Evolutionary conservation across 108 stramenopile species (phyloP).

Genomic region (Discostella stelligeroides): DNA sequence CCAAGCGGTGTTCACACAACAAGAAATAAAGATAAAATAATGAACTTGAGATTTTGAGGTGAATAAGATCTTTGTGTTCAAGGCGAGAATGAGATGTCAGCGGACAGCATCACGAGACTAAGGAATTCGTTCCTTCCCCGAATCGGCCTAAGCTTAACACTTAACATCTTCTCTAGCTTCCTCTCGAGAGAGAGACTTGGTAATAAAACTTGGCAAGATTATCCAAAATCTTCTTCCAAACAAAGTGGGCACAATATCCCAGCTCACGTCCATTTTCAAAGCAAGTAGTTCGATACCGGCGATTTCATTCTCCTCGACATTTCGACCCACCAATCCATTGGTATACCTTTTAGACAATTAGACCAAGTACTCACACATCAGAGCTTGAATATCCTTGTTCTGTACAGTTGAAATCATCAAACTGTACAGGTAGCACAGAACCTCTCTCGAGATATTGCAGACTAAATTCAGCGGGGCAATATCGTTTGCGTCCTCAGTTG

Average conservation of each 20-base stretch:
- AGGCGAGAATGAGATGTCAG: no score
- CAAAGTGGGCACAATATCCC: conserved; percentile 18
- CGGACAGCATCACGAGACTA: no score
- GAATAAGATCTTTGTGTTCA: no score
- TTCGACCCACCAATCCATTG: conserved; percentile 15
- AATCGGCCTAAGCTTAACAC: no score
- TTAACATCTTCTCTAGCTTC: no score
- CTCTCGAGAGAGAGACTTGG: conserved; percentile 32
- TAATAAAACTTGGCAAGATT: conserved; percentile 37
- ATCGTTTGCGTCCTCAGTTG: no score
- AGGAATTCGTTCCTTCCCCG: no score
- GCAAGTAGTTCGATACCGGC: conserved; percentile 31
- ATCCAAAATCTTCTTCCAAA: conserved; percentile 18
- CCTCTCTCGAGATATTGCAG: no score
- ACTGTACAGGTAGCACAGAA: conserved; percentile 20
- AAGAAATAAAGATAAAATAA: no score
- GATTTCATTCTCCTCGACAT: conserved; percentile 29
- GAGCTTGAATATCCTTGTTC: conserved; percentile 9
- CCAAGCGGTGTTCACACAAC: no score
- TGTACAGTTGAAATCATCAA: conserved; percentile 19
- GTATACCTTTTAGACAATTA: conserved; percentile 15
- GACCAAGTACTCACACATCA: conserved; percentile 24
- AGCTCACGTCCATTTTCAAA: conserved; percentile 22
- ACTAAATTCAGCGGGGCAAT: no score
- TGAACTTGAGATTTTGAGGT: no score